Base-by-base conservation (phyloP, 2,329 filamentous ascomycete species). In the Pyrenophora tritici-repentis region DNA sequence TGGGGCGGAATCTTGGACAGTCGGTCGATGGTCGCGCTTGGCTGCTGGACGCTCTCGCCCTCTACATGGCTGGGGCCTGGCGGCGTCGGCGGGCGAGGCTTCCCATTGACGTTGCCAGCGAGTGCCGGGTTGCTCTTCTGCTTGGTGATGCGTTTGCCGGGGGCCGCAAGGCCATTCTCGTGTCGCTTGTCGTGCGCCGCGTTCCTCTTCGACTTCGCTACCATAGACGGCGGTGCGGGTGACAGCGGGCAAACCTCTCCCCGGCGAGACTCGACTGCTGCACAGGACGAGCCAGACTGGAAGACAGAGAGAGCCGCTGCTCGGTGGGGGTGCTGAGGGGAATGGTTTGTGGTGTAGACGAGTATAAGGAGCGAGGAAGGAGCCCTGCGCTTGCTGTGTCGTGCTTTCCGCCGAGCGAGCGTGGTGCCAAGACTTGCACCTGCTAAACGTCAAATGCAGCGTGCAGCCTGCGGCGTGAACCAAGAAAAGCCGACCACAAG, bases 131-230 rank as follows among this genome's bases (percentile, higher is more conserved):
- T 75, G 60, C 76, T 78, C 63, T 74, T 75, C 67, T 78, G 75
- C 67, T 74, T 76, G 54, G 71, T 65, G 66, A 86, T 78, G 73
- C 86, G 86, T 80, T 86, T 90, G 62, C 87, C 87, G 45, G 88
- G 85, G 68, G 86, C 86, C 81, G 91, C 88, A 74, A 91, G 81
- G 71, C 90, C 91, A 87, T 90, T 91, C 78, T 96, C 91, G 78
- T 95, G 88, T 75, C 88, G 86, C 65, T 75, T 78, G 73, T 78
- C 75, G 68, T 77, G 76, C 69, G 76, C 71, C 71, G 73, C 73
- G 65, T 66, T 72, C 66, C 67, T 71, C 67, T 75, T 77, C 67
- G 66, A 68, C 71, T 76, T 78, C 61, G 75, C 73, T 76, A 78
- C 78, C 78, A 80, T 80, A 68, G 75, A 71, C 61, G 61, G 65